Evolutionary conservation across 2,329 filamentous ascomycete genomes (phyloP), one percentile per base, ranked within the genome.

Genomic region (Cladosporium sp.): DNA sequence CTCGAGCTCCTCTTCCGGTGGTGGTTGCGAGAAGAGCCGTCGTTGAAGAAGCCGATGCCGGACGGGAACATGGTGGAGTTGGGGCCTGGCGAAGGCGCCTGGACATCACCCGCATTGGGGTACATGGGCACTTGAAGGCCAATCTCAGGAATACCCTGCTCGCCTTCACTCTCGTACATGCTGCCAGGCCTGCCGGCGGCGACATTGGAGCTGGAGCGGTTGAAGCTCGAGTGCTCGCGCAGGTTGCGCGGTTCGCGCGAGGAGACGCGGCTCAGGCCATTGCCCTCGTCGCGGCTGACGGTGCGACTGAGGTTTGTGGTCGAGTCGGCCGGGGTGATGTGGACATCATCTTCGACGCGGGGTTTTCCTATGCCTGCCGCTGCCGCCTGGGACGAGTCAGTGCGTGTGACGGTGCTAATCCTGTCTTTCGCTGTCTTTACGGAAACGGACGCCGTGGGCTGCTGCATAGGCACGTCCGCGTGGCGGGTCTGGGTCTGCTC

Each of bases 71-170:
- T 63, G 48, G 69, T 60, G 13, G 66, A 63, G 54, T 71, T 74
- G 8, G 84, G 85, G 2, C 83, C 81, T 1, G 91, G 90, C 2
- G 91, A 93, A 2, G 93, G 93, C 11, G 93, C 93, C 73, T 98
- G 93, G 9, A 97, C 93, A 67, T 97, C 92, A 56, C 93, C 93
- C 41, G 93, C 88, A 67, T 93, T 83, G 49, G 85, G 87, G 66
- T 93, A 86, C 88, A 98, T 93, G 46, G 93, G 93, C 37, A 98
- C 92, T 65, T 91, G 86, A 64, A 88, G 83, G 44, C 92, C 92
- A 60, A 96, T 93, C 66, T 95, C 88, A 2, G 91, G 91, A 62
- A 96, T 95, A 18, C 91, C 92, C 52, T 90, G 84, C 58, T 93
- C 87, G 28, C 63, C 55, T 43, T 92, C 87, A 14, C 86, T 86